Evolutionary conservation across 441 rosid genomes (phyloP), one percentile per base, ranked within the genome.

Genomic region (Brassica hybrid): DNA sequence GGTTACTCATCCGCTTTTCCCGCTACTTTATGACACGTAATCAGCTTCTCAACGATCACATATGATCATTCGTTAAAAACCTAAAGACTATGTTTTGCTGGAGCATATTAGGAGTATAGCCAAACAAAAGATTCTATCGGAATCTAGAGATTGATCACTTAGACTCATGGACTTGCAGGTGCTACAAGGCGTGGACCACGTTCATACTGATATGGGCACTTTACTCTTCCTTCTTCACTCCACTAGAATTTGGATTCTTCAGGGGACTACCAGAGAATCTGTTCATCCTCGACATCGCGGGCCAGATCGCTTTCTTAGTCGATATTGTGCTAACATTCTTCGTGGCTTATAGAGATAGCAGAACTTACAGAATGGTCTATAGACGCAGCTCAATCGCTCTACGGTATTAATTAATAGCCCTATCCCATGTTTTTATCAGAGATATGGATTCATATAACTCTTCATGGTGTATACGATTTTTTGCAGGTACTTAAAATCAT

Each of bases 201-300:
- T 90, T 88, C 85, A 87, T 90, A 74, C 74, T 87, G 66, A 36
- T 88, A 68, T 87, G 88, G 88, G 92, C 94, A 10, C 63, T 85
- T n/a, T 90, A 90, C 79, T 90, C 94, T 9, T 88, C 94, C 43
- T 86, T 85, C 84, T 90, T 90, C 88, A 90, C 94, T 18, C 91
- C 94, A 5, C 9, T 90, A 52, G 92, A 90, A 67, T 90, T 90
- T 9, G 94, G 89, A 7, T 88, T 90, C 85, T 90, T 86, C 84
- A 76, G 92, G 17, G 94, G 94, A 7, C 78, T 88, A 23, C 92
- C 91, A 2, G 82, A 88, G 78, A 81, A 88, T 62, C 85, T 88
- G 7, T 84, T 77, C 73, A 66, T 86, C 38, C 76, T 88, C 17
- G 94, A 90, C 74, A 80, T 88, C 12, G 79, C 56, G 0, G 91